Base-by-base conservation (phyloP, 2,329 filamentous ascomycete species). In the Xylaria sp. region DNA sequence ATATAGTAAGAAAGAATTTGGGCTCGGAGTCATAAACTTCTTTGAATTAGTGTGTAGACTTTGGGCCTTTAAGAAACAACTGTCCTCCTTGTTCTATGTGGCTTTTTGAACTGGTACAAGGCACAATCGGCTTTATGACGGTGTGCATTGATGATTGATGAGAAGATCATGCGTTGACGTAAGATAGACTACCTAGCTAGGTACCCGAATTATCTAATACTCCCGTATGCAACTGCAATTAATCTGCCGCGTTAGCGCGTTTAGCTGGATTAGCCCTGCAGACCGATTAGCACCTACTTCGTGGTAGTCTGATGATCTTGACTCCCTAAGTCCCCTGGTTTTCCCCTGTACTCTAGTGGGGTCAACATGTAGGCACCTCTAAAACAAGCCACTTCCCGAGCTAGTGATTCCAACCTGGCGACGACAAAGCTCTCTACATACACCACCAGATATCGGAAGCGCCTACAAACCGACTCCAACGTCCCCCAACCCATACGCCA, bases 201-300 rank as follows among this genome's bases (percentile, higher is more conserved):
- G 15, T 42, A 42, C 38, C 3, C 13, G 20, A 33, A 25, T 25
- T 54, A 39, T 25, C 38, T 57, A 49, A 50, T 50, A 17, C 31
- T n/a, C 36, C 45, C 20, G 33, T n/a, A n/a, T 62, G 45, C 33
- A 62, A 15, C 63, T 27, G 42, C 49, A 63, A 49, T 54, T 2
- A 63, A 60, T 33, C 55, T 67, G 56, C 65, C 33, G 65, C 56
- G 22, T 53, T 67, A 67, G 65, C 65, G 65, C 47, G 20, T 51
- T 55, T 42, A 45, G 39, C 25, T 20, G 29, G 45, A 36, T 33
- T n/a, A 42, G 27, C 25, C 65, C 56, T 67, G 65, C 36, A 33
- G n/a, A n/a, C n/a, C n/a, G n/a, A n/a, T n/a, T n/a, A n/a, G n/a
- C n/a, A n/a, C n/a, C n/a, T n/a, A n/a, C n/a, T n/a, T n/a, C n/a